Base-by-base conservation (phyloP, 2,329 filamentous ascomycete species). In the Alternaria brassicicola region DNA sequence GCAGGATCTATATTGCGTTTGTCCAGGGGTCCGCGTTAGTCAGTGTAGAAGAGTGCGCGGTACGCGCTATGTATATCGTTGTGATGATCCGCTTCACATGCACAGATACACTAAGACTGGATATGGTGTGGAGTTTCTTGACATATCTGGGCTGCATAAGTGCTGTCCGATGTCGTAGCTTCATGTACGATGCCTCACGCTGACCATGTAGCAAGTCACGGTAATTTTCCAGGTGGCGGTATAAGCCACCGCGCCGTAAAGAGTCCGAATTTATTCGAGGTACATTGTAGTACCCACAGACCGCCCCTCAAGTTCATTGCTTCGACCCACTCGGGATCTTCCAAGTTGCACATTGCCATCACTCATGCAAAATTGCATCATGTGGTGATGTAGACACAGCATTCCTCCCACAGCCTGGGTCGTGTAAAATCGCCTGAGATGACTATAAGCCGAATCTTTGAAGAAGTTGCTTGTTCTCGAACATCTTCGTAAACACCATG, bases 241-340 rank as follows among this genome's bases (percentile, higher is more conserved):
- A 52, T 31, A 42, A 58, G 42, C 45, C 43, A 61, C 47, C 51
- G 48, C 48, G 23, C 60, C 59, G 59, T 63, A 61, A 47, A 59
- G 59, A 52, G 48, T 23, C 47, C 23, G 35, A 42, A 28, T 28
- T 59, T 41, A 56, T 46, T 53, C 52, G 33, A 28, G 52, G 45
- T 53, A 59, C 52, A 53, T 52, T 19, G 10, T 31, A 19, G 36
- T 52, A 45, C 25, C 55, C 51, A 52, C 38, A 55, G 38, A 53
- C 53, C 45, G 8, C 47, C 45, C 46, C 30, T 51, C 28, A 25
- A 30, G 13, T 45, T 46, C 39, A 51, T 52, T 53, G 17, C 21
- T n/a, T 15, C 35, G 45, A 55, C 26, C 26, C 45, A 47, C 30
- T 6, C 30, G 21, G 28, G 19, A 25, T 19, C 21, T 42, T 21